Evolutionary conservation across 108 stramenopile genomes (phyloP).

Genomic region (Pseudonitzschia pungens): DNA sequence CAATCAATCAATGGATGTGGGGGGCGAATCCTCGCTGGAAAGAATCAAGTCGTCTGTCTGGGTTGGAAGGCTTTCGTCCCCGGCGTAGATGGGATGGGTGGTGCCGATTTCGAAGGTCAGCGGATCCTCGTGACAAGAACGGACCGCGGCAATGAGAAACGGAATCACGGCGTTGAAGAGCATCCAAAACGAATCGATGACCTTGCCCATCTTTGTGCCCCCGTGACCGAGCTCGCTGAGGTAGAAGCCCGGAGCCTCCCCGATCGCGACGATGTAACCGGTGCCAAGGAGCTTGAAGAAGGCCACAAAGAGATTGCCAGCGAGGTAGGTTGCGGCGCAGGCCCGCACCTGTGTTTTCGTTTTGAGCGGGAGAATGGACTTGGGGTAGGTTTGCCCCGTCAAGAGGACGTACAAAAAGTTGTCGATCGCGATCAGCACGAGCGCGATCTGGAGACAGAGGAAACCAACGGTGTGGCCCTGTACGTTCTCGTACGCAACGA

Average conservation of each 20-base stretch:
- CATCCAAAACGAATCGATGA: conserved; percentile 22
- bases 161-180: conserved; percentile 35
- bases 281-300: conserved; percentile 9
- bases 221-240: neutral
- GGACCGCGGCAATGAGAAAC: neutral
- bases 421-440: conserved; percentile 6
- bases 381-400: neutral
- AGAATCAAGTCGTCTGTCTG: too few relatives aligned
- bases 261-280: neutral
- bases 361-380: neutral
- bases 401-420: conserved; percentile 11
- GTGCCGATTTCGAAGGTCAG: too few relatives aligned
- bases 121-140: conserved; percentile 5
- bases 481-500: conserved; percentile 14
- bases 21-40: too few relatives aligned
- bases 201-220: conserved; percentile 16
- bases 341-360: too few relatives aligned
- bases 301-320: neutral
- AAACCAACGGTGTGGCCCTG: conserved; percentile 18
- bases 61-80: too few relatives aligned
- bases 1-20: too few relatives aligned
- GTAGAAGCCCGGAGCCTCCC: neutral
- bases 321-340: neutral
- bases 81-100: too few relatives aligned
- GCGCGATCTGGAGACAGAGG: conserved; percentile 19